Evolutionary conservation across 805 yeast genomes (phyloP).

Genomic region (Candida andamanensis): DNA sequence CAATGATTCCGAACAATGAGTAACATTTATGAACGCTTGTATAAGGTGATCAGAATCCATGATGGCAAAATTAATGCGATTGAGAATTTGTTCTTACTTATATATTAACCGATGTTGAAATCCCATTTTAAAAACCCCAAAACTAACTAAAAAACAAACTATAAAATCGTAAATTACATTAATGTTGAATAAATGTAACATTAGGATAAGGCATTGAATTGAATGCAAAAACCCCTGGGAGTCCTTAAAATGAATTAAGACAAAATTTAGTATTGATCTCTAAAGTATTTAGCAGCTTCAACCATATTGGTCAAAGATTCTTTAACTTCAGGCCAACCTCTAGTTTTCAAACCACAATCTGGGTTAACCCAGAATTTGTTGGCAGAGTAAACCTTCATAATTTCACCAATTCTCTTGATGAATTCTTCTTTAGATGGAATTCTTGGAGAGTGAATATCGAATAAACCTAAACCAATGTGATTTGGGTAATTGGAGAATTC

Average conservation of each 20-base stretch:
- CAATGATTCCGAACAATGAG: slow-evolving; percentile 27
- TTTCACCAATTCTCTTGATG: slow-evolving; percentile 86
- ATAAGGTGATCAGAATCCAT: slow-evolving; percentile 20
- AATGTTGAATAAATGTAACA: slow-evolving; percentile 48
- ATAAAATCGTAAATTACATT: slow-evolving; percentile 29
- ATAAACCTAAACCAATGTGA: slow-evolving; percentile 99
- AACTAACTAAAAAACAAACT: slow-evolving; percentile 6
- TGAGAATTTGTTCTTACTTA: too few species aligned
- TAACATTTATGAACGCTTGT: slow-evolving; percentile 33
- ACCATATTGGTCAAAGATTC: slow-evolving; percentile 97
- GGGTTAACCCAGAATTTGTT: slow-evolving; percentile 99
- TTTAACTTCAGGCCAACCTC: slow-evolving; percentile 98
- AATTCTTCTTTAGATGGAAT: slow-evolving; percentile 97
- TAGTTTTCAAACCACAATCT: slow-evolving; percentile 99
- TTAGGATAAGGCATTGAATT: slow-evolving; percentile 35
- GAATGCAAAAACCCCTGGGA: slow-evolving; percentile 27
- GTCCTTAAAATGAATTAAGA: slow-evolving; percentile 9
- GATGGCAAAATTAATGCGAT: too few species aligned
- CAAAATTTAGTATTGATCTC: slow-evolving; percentile 33
- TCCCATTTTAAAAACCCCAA: slow-evolving; percentile 40
- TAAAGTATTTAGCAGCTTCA: slow-evolving; percentile 94
- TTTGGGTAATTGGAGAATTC: slow-evolving; percentile 98
- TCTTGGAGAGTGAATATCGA: slow-evolving; percentile 99
- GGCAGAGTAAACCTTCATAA: slow-evolving; percentile 95
- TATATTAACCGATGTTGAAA: slow-evolving; percentile 43